A percentile compares a stretch with the other conserved stretches of the same genome.
Evolutionary conservation across 345 rosid species (phyloP).

Genomic region (Brassica cretica): DNA sequence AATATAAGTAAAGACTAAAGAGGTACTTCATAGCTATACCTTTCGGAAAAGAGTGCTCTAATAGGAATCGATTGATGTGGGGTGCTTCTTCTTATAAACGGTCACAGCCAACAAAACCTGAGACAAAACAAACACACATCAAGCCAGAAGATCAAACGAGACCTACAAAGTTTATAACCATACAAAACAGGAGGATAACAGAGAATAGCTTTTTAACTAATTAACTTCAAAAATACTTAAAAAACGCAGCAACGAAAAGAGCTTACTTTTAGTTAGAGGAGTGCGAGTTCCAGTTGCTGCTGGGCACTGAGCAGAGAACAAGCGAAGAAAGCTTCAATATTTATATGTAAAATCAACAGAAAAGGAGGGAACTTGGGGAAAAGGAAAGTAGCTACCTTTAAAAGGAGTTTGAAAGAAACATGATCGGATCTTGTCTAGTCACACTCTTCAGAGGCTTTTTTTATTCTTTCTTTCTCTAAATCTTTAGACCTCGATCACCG

Average conservation of each 20-base stretch:
- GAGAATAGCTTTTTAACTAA: background rate
- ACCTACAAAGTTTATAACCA: background rate
- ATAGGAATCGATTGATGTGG: background rate
- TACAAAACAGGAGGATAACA: background rate
- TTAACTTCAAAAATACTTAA: background rate
- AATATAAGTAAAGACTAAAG: background rate
- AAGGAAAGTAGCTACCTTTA: constrained; percentile 38
- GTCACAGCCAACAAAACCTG: constrained; percentile 17
- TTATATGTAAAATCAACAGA: background rate
- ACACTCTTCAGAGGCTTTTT: constrained; percentile 8
- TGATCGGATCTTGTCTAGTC: constrained; percentile 37
- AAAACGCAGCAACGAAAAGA: background rate
- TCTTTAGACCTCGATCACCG: constrained; percentile 35
- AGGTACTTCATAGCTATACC: constrained; percentile 3
- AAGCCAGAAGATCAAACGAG: constrained; percentile 27
- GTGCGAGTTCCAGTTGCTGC: background rate
- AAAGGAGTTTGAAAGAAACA: constrained; percentile 9
- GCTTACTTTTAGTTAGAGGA: background rate
- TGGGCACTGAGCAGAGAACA: constrained; percentile 4
- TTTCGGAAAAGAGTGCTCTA: constrained; percentile 4
- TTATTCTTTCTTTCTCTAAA: background rate
- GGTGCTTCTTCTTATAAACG: constrained; percentile 14
- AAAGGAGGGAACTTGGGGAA: constrained; percentile 24
- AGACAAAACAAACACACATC: constrained; percentile 22
- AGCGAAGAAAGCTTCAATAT: constrained; percentile 12